Conservation (phyloP, 2,329 filamentous ascomycete genomes). For the Gyromitra esculenta region DNA sequence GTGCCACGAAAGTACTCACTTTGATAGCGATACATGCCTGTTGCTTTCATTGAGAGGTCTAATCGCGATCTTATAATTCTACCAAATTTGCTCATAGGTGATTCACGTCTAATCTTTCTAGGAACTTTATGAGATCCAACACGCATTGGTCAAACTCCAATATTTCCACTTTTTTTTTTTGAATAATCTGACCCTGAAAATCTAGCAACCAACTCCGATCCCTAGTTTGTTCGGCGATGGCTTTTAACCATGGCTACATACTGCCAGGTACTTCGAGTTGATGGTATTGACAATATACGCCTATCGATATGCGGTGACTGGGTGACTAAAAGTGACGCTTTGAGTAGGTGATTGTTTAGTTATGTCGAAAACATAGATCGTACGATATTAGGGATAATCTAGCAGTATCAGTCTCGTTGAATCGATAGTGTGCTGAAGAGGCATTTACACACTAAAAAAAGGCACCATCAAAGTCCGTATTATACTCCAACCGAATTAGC, state of each 20-base stretch:
- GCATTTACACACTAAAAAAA: neutral
- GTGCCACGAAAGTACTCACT: neutral
- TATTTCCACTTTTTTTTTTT: neutral
- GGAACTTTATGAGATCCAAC: neutral
- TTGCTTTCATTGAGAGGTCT: neutral
- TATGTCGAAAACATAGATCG: neutral
- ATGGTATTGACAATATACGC: neutral
- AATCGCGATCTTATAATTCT: neutral
- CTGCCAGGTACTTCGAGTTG: neutral
- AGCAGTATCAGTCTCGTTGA: neutral
- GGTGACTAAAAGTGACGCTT: neutral
- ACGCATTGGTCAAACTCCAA: neutral
- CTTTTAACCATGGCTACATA: neutral
- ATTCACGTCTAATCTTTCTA: neutral
- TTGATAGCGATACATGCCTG: constrained; percentile 4
- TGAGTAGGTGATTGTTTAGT: neutral
- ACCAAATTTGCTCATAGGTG: neutral
- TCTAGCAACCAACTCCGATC: neutral
- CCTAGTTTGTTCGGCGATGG: neutral
- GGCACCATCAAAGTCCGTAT: neutral
- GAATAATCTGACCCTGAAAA: neutral
- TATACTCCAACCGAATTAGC: neutral
- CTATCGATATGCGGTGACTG: neutral
- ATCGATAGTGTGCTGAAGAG: neutral
- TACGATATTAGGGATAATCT: neutral